Evolutionary conservation across 768 basidiomycete genomes (phyloP), one percentile per base, ranked within the genome.

Genomic region (Cubamyces sp.): DNA sequence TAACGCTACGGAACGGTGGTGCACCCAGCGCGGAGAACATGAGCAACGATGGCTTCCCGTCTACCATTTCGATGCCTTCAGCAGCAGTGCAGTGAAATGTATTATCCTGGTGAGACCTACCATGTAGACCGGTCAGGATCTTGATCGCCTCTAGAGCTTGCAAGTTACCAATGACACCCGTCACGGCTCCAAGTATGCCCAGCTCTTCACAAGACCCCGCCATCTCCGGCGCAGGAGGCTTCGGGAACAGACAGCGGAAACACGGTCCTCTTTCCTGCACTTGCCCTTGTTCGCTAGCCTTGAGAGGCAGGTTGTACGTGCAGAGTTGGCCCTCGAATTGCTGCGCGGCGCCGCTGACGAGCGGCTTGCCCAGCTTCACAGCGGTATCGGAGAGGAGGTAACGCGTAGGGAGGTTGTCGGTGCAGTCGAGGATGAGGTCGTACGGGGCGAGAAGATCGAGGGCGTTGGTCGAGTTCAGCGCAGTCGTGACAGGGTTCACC

Each of bases 321-420:
- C 85, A 88, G 5, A 94, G 79, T 71, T 94, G 92, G 0, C 92
- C 92, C 62, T 93, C 91, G 67, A 82, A 89, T 68, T 84, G 84
- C 70, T 92, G 92, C 0, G 97, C 97, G 1, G 96, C 97, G 8
- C 96, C 96, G 60, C 91, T 93, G 40, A 98, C 88, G 41, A 98
- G 87, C 15, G 93, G 90, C 49, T 87, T 91, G n/a, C 78, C 75
- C 1, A 95, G 82, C 1, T 77, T 77, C 41, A 94, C 91, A 16
- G 91, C 86, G 0, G 86, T 84, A 72, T 98, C 96, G 25, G 93
- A 95, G 54, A 99, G 81, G 19, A 98, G 84, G 74, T 98, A 98
- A 5, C 97, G 89, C 0, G 94, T 95, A 2, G 91, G 86, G 1
- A 89, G 85, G 65, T 97, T 96, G 76, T 98, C 96, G 4, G 95